A percentile compares a stretch with the other conserved stretches of the same genome.
Conservation (phyloP, 768 basidiomycete species). For the Xerocomellus intermedius region DNA sequence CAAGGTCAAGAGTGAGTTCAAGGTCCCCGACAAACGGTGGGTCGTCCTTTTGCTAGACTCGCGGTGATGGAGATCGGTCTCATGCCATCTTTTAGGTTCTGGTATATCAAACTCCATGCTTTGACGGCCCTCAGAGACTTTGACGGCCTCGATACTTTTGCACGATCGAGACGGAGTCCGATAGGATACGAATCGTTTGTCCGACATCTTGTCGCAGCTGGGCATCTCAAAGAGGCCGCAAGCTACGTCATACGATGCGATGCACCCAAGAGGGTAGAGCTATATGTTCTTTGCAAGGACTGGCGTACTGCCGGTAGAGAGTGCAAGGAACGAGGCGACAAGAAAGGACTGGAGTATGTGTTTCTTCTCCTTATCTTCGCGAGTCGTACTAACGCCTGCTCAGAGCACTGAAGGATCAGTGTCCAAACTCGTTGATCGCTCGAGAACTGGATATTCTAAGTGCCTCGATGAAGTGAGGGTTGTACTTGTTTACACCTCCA, state of each 20-base stretch:
- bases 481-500: too few relatives aligned
- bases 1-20: conserved; percentile 85
- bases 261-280: conserved; percentile 72
- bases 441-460: conserved; percentile 72
- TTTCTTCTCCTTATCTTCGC: not conserved
- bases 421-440: conserved; percentile 77
- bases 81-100: conserved; percentile 58
- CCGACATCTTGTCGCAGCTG: conserved; percentile 69
- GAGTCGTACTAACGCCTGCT: conserved; percentile 1
- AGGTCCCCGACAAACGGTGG: conserved; percentile 92
- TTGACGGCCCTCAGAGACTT: conserved; percentile 80
- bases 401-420: conserved; percentile 70
- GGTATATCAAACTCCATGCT: conserved; percentile 88
- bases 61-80: not conserved
- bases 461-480: conserved; percentile 62
- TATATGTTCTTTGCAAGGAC: conserved; percentile 89
- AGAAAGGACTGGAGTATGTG: conserved; percentile 79
- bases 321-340: conserved; percentile 88
- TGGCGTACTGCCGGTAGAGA: conserved; percentile 87
- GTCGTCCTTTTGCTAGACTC: conserved; percentile 10
- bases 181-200: conserved; percentile 96
- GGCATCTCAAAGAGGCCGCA: conserved; percentile 73
- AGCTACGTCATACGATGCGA: conserved; percentile 84
- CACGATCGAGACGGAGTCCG: conserved; percentile 84
- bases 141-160: conserved; percentile 80